Percentiles rank a stretch among this genome's conserved stretches.
These are phyloP conservation scores for Venturia carpophila DNA, from an alignment of 2,329 filamentous ascomycete genomes.

Conservation along the genomic window DNA sequence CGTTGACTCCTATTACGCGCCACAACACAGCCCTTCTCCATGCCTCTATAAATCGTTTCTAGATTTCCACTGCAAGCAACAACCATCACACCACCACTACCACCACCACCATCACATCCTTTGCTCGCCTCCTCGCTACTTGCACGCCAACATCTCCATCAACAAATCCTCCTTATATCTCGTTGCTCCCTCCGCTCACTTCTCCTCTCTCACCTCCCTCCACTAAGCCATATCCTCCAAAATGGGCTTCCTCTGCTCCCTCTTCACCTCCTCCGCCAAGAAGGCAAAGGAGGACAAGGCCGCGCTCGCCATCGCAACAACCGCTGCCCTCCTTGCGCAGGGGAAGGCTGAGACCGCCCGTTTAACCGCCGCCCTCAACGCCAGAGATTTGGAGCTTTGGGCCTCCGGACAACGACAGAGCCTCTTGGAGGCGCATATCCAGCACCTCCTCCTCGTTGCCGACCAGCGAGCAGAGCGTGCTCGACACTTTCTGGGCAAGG, in stretches of 20 bases:
- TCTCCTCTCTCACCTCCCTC: neutral
- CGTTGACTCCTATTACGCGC: neutral
- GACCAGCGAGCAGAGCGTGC: conserved; percentile 10
- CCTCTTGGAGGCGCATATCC: neutral
- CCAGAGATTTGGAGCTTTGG: neutral
- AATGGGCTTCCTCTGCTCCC: conserved; percentile 1
- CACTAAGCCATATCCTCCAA: neutral
- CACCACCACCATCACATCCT: neutral
- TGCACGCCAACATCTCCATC: neutral
- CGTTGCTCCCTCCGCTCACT: neutral
- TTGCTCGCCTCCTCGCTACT: neutral
- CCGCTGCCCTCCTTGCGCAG: neutral
- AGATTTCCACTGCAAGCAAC: neutral
- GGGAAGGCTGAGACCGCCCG: neutral
- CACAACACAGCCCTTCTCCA: neutral
- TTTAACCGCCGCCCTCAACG: neutral
- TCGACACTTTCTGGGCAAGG: neutral
- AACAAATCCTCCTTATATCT: neutral
- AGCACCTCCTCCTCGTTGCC: neutral
- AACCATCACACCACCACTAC: too few relatives aligned
- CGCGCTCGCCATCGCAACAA: neutral
- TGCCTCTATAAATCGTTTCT: neutral
- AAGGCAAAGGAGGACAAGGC: neutral
- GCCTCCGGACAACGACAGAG: neutral
- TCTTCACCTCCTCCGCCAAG: neutral